A percentile compares a stretch with the other conserved stretches of the same genome.
These are phyloP conservation scores for Paramecium bursaria DNA, from an alignment of 73 alveolate genomes.

Conservation along the genomic window DNA sequence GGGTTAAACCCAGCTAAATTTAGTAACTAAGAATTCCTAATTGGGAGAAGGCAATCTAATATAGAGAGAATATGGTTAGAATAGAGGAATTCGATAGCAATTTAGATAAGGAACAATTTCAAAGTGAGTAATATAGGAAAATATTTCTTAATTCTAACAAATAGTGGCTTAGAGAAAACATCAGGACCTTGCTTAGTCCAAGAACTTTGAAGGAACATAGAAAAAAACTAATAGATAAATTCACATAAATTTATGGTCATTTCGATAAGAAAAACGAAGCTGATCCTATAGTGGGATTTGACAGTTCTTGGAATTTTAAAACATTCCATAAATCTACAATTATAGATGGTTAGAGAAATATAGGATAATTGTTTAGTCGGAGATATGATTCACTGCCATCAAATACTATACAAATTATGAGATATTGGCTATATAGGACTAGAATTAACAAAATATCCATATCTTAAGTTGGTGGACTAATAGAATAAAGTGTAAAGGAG, in stretches of 20 bases:
- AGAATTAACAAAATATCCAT: slow-evolving; percentile 54
- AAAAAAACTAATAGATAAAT: slow-evolving; percentile 17
- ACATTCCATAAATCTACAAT: neutral
- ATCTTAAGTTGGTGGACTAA: slow-evolving; percentile 55
- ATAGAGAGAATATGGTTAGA: slow-evolving; percentile 19
- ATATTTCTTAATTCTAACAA: slow-evolving; percentile 60
- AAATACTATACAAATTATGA: slow-evolving; percentile 20
- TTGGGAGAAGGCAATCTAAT: slow-evolving; percentile 14
- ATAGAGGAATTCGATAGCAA: neutral
- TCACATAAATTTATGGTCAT: slow-evolving; percentile 41
- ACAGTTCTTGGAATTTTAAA: slow-evolving; percentile 57
- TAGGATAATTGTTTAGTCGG: neutral
- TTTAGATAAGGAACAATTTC: slow-evolving; percentile 23
- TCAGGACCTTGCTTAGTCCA: slow-evolving; percentile 33
- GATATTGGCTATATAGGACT: slow-evolving; percentile 67
- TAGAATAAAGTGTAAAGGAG: slow-evolving; percentile 53
- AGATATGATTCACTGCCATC: slow-evolving; percentile 25
- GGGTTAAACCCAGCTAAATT: too few species aligned
- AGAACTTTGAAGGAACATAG: slow-evolving; percentile 24
- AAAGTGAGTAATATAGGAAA: slow-evolving; percentile 52
- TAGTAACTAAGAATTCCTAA: neutral
- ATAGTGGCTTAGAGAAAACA: slow-evolving; percentile 61
- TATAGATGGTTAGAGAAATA: neutral
- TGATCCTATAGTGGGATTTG: slow-evolving; percentile 63
- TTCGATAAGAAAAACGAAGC: slow-evolving; percentile 54